These are phyloP conservation scores for Plectranthus barbatus DNA, from an alignment of 257 asterid genomes.

Conservation along the genomic window DNA sequence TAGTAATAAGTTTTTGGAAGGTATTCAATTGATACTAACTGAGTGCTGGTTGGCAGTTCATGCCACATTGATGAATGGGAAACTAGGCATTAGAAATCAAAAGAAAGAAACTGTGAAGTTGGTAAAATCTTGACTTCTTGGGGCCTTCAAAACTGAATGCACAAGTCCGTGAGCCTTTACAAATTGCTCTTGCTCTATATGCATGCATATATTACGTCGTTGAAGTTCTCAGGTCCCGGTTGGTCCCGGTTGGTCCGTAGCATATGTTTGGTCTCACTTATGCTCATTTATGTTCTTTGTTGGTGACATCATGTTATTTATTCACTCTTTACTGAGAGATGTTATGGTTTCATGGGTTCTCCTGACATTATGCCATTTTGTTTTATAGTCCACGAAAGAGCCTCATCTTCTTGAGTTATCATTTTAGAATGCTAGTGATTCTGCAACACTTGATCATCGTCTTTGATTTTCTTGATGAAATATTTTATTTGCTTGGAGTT, in stretches of 20 bases:
- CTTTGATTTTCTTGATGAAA: neutral
- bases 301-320: neutral
- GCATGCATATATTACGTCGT: neutral
- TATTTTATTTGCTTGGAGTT: neutral
- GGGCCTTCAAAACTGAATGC: neutral
- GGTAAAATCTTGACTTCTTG: neutral
- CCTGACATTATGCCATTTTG: neutral
- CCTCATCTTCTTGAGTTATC: neutral
- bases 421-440: neutral
- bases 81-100: neutral
- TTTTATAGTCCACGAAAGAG: neutral
- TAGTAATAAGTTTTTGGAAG: neutral
- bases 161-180: neutral
- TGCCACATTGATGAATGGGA: neutral
- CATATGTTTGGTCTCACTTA: neutral
- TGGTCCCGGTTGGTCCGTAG: neutral
- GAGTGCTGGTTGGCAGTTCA: too few species aligned
- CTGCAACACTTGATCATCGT: neutral
- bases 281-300: neutral
- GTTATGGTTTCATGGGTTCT: neutral
- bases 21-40: neutral
- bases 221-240: too few species aligned
- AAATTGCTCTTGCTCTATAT: neutral
- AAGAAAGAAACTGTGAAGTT: neutral
- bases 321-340: neutral